phyloP scores from a whole-genome alignment of 441 rosid genomes.

The Populus hybrid region DNA sequence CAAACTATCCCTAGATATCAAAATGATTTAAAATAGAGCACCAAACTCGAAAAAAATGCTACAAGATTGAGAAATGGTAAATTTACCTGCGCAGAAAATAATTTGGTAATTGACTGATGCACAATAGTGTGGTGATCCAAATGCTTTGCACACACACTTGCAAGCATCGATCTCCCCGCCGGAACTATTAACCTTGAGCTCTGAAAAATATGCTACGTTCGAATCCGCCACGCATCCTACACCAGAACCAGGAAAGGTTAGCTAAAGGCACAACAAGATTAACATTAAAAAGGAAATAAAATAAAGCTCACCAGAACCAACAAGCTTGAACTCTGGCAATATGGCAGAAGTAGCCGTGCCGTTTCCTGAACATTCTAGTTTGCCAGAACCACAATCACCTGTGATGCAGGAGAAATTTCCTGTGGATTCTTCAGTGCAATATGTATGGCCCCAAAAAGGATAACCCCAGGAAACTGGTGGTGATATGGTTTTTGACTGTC shows the following conservation, averaged over 20 bases:
- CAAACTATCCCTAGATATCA: neutral
- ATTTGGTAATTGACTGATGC: neutral
- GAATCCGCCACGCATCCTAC: constrained; percentile 71
- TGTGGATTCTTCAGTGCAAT: constrained; percentile 54
- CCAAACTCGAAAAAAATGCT: neutral
- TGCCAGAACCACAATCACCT: constrained; percentile 71
- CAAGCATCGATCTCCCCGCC: constrained; percentile 57
- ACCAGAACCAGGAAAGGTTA: constrained; percentile 56
- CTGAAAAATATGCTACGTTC: constrained; percentile 60
- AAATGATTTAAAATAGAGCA: neutral
- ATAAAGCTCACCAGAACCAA: constrained; percentile 57
- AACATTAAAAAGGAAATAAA: constrained; percentile 51
- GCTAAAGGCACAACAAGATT: constrained; percentile 92
- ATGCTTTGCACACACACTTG: constrained; percentile 79
- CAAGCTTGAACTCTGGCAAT: constrained; percentile 67
- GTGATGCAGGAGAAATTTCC: constrained; percentile 68
- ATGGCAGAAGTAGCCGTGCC: constrained; percentile 78
- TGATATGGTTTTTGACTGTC: constrained; percentile 42
- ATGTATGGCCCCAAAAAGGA: constrained; percentile 83
- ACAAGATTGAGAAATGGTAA: neutral
- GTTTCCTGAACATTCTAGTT: constrained; percentile 60
- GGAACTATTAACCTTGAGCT: constrained; percentile 48
- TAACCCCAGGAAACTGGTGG: constrained; percentile 81
- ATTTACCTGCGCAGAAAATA: no score
- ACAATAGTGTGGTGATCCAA: constrained; percentile 67